A percentile compares a stretch with the other conserved stretches of the same genome.
Conservation (phyloP, 176 grass and related monocot species). For the Aegilops umbellulata region DNA sequence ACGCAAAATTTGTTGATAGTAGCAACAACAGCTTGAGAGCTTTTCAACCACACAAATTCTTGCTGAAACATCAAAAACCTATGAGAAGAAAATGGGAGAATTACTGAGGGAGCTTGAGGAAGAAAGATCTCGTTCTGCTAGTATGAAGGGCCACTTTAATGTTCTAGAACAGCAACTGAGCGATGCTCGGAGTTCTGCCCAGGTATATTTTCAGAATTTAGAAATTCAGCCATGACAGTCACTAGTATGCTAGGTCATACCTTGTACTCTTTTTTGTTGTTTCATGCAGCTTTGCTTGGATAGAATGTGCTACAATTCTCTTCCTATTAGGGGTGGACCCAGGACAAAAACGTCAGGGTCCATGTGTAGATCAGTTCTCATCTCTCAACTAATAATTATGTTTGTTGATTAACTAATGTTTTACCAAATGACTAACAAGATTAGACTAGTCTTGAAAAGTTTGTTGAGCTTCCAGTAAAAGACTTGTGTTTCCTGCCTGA, state of each 20-base stretch:
- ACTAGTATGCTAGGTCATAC: neutral
- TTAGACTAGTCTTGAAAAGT: neutral
- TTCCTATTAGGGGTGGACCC: neutral
- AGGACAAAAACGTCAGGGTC: too few species aligned
- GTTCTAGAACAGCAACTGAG: slow-evolving; percentile 45
- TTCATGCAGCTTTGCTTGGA: neutral
- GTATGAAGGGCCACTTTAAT: slow-evolving; percentile 44
- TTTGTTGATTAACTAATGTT: neutral
- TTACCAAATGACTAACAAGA: slow-evolving; percentile 4
- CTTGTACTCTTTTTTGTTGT: slow-evolving; percentile 21
- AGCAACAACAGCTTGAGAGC: slow-evolving; percentile 76
- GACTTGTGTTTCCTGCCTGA: slow-evolving; percentile 5
- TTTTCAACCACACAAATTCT: slow-evolving; percentile 55
- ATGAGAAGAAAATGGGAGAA: slow-evolving; percentile 65
- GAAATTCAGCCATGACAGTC: neutral
- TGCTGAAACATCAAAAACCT: slow-evolving; percentile 44
- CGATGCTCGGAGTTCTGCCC: slow-evolving; percentile 54
- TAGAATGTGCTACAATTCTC: neutral
- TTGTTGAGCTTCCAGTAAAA: slow-evolving; percentile 3
- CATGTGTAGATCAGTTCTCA: neutral
- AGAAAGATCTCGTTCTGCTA: slow-evolving; percentile 48
- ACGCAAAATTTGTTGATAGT: slow-evolving; percentile 51
- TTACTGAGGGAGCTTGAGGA: slow-evolving; percentile 58
- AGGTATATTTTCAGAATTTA: slow-evolving; percentile 50
- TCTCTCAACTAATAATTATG: slow-evolving; percentile 8